Evolutionary conservation across 139 green algal genomes (phyloP).

Genomic region (Haematococcus lacustris): DNA sequence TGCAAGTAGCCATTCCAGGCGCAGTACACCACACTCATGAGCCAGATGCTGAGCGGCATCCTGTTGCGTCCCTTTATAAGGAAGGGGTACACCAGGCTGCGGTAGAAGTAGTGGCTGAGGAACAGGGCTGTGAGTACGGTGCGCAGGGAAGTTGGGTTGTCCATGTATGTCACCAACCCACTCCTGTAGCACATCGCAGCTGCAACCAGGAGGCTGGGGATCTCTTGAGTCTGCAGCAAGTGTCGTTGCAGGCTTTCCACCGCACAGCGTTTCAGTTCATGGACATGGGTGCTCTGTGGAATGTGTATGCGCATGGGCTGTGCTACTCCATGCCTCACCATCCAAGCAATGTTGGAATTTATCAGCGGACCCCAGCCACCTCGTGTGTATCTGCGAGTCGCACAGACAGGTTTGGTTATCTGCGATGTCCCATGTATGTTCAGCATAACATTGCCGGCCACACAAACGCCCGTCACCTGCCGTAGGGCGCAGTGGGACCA

Average conservation of each 20-base stretch:
- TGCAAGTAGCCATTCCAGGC: conserved; percentile 69
- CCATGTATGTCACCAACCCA: neutral
- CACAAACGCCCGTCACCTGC: neutral
- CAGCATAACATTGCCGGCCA: neutral
- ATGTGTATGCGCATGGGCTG: neutral
- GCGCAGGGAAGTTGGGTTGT: neutral
- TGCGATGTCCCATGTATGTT: neutral
- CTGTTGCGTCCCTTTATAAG: conserved; percentile 38
- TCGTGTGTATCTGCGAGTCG: neutral
- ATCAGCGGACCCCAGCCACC: conserved; percentile 23
- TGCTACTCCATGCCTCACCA: conserved; percentile 7
- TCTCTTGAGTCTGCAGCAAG: conserved; percentile 19
- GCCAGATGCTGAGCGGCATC: conserved; percentile 51
- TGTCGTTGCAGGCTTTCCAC: no score
- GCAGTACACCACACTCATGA: conserved; percentile 55
- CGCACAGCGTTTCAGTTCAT: no score
- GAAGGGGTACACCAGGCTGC: conserved; percentile 50
- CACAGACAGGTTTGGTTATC: neutral
- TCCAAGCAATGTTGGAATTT: conserved; percentile 19
- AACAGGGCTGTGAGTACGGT: conserved; percentile 27
- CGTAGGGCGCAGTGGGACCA: conserved; percentile 22
- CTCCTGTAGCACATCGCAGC: neutral
- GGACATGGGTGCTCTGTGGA: neutral
- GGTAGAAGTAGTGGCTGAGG: conserved; percentile 44
- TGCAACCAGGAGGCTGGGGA: conserved; percentile 5